Percentiles rank a stretch among this genome's conserved stretches.
Conservation (phyloP, 768 basidiomycete genomes). For the Suillus bovinus region DNA sequence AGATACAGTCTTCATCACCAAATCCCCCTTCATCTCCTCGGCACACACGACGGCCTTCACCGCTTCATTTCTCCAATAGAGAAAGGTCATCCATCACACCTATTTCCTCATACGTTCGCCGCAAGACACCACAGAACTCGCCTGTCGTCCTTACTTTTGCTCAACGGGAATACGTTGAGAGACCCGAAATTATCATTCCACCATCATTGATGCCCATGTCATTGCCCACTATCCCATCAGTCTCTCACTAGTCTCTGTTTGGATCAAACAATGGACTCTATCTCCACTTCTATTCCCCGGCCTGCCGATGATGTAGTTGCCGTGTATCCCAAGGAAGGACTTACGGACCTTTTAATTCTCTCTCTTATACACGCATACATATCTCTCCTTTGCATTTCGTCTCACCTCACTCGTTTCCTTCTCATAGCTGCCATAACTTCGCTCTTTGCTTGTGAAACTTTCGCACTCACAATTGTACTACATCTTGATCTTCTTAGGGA, state of each 20-base stretch:
- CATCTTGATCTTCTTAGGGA: neutral
- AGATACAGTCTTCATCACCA: slow-evolving; percentile 36
- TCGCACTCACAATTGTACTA: slow-evolving; percentile 17
- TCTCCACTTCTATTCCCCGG: neutral
- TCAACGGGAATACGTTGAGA: slow-evolving; percentile 31
- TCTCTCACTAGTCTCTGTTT: slow-evolving; percentile 15
- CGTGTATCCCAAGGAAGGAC: slow-evolving; percentile 10
- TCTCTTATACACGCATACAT: slow-evolving; percentile 5
- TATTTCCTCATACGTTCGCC: slow-evolving; percentile 78
- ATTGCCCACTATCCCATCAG: slow-evolving; percentile 62
- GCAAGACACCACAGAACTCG: slow-evolving; percentile 74
- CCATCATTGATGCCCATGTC: slow-evolving; percentile 44
- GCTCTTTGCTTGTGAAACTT: slow-evolving; percentile 18
- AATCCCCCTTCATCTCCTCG: slow-evolving; percentile 42
- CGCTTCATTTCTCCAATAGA: slow-evolving; percentile 49
- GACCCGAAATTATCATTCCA: slow-evolving; percentile 29
- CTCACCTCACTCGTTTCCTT: slow-evolving; percentile 15
- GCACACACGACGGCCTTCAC: slow-evolving; percentile 39
- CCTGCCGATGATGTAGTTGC: slow-evolving; percentile 7
- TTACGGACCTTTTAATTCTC: slow-evolving; percentile 11
- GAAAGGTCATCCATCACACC: slow-evolving; percentile 68
- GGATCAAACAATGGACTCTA: neutral
- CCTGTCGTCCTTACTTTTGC: slow-evolving; percentile 69
- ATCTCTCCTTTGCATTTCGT: slow-evolving; percentile 3
- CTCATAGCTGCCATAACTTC: slow-evolving; percentile 9